Conservation (phyloP, 306 rosid genomes). For the Malus asiatica region DNA sequence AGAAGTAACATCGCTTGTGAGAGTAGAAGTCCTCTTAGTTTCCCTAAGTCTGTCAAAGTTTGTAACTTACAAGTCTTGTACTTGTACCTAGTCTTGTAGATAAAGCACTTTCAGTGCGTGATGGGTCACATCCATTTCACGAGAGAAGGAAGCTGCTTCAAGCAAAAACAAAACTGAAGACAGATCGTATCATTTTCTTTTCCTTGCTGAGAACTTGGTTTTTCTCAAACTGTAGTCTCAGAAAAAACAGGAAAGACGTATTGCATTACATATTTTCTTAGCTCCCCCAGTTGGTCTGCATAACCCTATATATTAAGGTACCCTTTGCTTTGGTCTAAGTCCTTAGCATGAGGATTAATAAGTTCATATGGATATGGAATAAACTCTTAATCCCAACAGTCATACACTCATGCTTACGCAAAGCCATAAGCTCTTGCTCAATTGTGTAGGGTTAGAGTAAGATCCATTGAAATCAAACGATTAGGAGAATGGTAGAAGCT, state of each 20-base stretch:
- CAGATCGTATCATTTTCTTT: background rate
- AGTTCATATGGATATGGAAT: too few species aligned
- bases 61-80: background rate
- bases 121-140: background rate
- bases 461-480: too few species aligned
- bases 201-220: background rate
- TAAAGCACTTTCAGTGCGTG: background rate
- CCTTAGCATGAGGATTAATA: too few species aligned
- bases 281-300: too few species aligned
- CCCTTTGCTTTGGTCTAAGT: too few species aligned
- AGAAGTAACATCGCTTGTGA: background rate
- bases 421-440: too few species aligned
- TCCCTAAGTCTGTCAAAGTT: background rate
- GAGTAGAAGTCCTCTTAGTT: background rate
- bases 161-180: background rate
- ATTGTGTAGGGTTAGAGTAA: too few species aligned
- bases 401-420: too few species aligned
- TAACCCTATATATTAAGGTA: too few species aligned
- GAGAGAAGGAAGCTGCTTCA: slow-evolving; percentile 5
- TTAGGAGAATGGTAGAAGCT: too few species aligned
- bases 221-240: background rate
- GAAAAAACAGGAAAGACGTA: background rate
- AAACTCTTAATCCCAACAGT: too few species aligned
- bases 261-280: too few species aligned
- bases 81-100: background rate